Percentiles rank a stretch among this genome's conserved stretches.
Evolutionary conservation across 2,329 filamentous ascomycete genomes (phyloP).

Genomic region (Fusarium buharicum): DNA sequence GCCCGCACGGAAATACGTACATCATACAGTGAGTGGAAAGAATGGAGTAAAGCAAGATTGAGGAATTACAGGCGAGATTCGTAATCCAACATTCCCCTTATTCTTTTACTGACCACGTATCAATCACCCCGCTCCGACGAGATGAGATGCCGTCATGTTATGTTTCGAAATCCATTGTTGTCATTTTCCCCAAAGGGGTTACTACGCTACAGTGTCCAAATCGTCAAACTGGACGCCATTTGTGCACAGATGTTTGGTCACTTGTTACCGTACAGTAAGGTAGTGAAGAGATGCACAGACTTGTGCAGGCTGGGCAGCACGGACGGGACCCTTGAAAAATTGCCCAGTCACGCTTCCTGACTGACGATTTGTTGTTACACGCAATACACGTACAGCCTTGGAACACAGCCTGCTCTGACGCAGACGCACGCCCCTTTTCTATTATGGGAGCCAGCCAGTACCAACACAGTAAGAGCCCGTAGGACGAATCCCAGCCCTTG

Average conservation of each 20-base stretch:
- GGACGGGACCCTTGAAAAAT: conserved; percentile 15
- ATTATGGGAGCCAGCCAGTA: conserved; percentile 24
- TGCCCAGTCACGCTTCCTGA: conserved; percentile 25
- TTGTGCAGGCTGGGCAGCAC: conserved; percentile 29
- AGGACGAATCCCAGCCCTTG: conserved; percentile 12
- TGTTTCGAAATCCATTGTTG: conserved; percentile 30
- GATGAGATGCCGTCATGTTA: conserved; percentile 25
- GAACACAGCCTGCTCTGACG: conserved; percentile 31
- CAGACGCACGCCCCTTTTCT: conserved; percentile 37
- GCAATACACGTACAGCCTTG: conserved; percentile 20
- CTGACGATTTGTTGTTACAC: conserved; percentile 27
- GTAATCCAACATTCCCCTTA: conserved; percentile 16
- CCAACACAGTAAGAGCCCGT: conserved; percentile 16
- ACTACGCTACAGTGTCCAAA: conserved; percentile 8
- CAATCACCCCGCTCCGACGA: conserved; percentile 5
- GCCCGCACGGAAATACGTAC: conserved; percentile 15
- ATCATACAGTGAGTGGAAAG: conserved; percentile 1
- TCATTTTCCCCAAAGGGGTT: conserved; percentile 29
- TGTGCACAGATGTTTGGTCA: conserved; percentile 29
- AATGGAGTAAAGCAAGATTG: conserved; percentile 23
- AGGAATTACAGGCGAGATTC: conserved; percentile 28
- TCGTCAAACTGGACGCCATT: conserved; percentile 5
- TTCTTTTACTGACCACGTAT: conserved; percentile 14
- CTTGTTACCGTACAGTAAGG: conserved; percentile 1
- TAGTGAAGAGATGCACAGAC: conserved; percentile 29